Evolutionary conservation across 2,329 filamentous ascomycete genomes (phyloP).

Genomic region (Gaeumannomyces tritici): DNA sequence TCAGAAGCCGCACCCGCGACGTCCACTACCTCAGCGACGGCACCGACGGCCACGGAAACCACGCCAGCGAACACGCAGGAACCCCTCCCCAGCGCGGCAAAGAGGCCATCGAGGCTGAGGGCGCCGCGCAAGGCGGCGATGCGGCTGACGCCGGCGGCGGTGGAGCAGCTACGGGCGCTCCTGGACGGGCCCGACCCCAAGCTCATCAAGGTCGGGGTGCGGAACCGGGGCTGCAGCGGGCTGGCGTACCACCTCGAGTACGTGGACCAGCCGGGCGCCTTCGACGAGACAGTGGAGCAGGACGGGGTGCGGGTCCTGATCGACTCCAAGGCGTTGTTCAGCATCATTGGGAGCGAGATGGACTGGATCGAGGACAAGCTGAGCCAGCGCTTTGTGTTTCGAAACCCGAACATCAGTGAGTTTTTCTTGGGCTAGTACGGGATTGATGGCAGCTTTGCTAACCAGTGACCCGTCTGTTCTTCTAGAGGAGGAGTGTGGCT

Average conservation of each 20-base stretch:
- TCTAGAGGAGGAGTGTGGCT: constrained; percentile 88
- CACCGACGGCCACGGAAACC: not conserved
- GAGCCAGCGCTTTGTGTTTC: constrained; percentile 85
- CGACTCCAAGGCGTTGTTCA: constrained; percentile 94
- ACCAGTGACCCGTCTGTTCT: not conserved
- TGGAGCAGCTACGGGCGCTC: constrained; percentile 66
- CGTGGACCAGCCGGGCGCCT: constrained; percentile 77
- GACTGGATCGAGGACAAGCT: constrained; percentile 97
- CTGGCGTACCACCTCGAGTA: constrained; percentile 91
- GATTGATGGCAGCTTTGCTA: constrained; percentile 17
- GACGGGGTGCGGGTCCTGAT: constrained; percentile 94
- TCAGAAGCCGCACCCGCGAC: not conserved
- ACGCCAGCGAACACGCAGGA: constrained; percentile 12
- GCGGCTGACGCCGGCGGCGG: constrained; percentile 70
- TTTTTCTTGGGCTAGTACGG: constrained; percentile 14
- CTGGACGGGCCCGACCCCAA: constrained; percentile 83
- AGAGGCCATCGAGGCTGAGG: constrained; percentile 51
- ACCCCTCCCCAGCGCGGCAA: constrained; percentile 33
- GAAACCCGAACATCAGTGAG: constrained; percentile 97
- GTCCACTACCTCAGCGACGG: not conserved
- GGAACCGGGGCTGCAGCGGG: constrained; percentile 88
- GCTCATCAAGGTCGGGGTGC: constrained; percentile 88
- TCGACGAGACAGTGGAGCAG: constrained; percentile 91
- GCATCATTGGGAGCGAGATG: constrained; percentile 98
- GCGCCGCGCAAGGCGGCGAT: constrained; percentile 81